A percentile compares a stretch with the other conserved stretches of the same genome.
Conservation (phyloP, 805 yeast species). For the Metschnikowia continentalis region DNA sequence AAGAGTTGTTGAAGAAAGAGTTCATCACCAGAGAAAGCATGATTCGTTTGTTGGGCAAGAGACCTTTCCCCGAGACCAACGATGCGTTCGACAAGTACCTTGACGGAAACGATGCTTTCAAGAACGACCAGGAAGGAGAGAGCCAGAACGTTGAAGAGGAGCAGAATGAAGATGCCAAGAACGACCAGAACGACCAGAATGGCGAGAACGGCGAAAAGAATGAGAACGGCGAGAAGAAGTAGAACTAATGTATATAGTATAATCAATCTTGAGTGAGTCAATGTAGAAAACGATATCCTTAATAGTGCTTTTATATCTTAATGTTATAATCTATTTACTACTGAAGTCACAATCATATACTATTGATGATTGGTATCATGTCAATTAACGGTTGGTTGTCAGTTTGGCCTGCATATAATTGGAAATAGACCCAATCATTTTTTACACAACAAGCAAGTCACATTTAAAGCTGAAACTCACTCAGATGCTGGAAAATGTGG, state of each 20-base stretch:
- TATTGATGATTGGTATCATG: too few species aligned
- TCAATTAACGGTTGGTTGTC: too few species aligned
- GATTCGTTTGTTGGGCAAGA: conserved; percentile 80
- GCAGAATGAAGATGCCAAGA: conserved; percentile 34
- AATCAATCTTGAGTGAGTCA: background rate
- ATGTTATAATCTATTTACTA: too few species aligned
- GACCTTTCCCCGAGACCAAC: conserved; percentile 87
- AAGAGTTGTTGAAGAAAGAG: conserved; percentile 80
- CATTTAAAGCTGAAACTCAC: too few species aligned
- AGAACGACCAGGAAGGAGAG: conserved; percentile 24
- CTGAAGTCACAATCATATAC: too few species aligned
- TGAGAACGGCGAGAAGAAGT: conserved; percentile 22
- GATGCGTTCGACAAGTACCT: conserved; percentile 85
- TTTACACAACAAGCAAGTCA: too few species aligned
- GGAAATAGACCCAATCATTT: too few species aligned
- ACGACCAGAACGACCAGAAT: conserved; percentile 29
- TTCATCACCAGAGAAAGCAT: conserved; percentile 92
- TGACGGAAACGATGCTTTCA: conserved; percentile 43
- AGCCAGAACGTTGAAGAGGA: too few species aligned
- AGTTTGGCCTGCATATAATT: too few species aligned
- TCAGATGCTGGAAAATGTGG: too few species aligned
- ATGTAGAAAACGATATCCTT: too few species aligned
- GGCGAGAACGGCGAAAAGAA: conserved; percentile 27
- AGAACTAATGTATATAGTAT: conserved; percentile 6
- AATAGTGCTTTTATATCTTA: too few species aligned